A percentile compares a stretch with the other conserved stretches of the same genome.
These are phyloP conservation scores for Nannochloris sp. DNA, from an alignment of 139 green algal genomes.

Conservation along the genomic window DNA sequence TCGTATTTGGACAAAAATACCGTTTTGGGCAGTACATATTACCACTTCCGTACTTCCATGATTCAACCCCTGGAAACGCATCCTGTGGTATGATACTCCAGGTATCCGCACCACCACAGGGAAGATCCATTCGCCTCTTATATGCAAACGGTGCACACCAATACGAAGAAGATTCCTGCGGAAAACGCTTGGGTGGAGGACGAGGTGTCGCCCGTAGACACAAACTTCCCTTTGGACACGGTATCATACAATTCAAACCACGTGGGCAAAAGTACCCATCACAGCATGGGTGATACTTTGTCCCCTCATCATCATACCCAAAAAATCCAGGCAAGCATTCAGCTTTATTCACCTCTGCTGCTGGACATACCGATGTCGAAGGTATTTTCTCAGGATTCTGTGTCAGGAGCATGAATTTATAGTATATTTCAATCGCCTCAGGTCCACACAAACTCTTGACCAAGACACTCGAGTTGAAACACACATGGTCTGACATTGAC, in stretches of 20 bases:
- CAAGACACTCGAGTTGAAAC: slow-evolving; percentile 19
- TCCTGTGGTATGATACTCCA: slow-evolving; percentile 39
- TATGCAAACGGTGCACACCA: slow-evolving; percentile 55
- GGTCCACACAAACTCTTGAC: slow-evolving; percentile 26
- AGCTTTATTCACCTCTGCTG: not conserved
- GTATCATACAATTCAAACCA: slow-evolving; percentile 36
- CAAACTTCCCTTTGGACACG: slow-evolving; percentile 33
- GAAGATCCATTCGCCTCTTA: slow-evolving; percentile 28
- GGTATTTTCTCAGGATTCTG: slow-evolving; percentile 39
- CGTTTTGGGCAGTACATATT: slow-evolving; percentile 35
- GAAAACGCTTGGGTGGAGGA: slow-evolving; percentile 22
- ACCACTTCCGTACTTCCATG: slow-evolving; percentile 26
- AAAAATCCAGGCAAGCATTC: slow-evolving; percentile 40
- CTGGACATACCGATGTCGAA: slow-evolving; percentile 20
- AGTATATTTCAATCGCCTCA: slow-evolving; percentile 23
- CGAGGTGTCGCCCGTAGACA: slow-evolving; percentile 23
- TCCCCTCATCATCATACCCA: not conserved
- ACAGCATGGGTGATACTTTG: slow-evolving; percentile 26
- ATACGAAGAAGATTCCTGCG: not conserved
- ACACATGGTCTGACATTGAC: slow-evolving; percentile 11
- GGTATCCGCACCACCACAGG: slow-evolving; percentile 50
- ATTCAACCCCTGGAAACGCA: slow-evolving; percentile 25
- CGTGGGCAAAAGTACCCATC: slow-evolving; percentile 39
- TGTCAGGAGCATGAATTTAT: slow-evolving; percentile 42
- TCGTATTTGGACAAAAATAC: slow-evolving; percentile 41